phyloP scores from a whole-genome alignment of 768 basidiomycete genomes.

The Hygrocybe coccinea region DNA sequence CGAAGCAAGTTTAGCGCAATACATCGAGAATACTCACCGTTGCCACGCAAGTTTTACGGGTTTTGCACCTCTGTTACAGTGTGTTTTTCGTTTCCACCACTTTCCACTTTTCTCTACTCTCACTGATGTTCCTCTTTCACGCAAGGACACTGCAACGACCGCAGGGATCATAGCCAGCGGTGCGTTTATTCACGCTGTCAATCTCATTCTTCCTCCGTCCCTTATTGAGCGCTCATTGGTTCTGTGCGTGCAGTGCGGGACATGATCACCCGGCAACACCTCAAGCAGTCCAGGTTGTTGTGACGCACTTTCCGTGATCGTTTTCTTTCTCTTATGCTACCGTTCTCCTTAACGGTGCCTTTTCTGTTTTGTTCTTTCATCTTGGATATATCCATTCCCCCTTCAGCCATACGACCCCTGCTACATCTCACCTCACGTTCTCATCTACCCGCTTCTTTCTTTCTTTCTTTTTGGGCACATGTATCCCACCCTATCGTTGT shows the following conservation, averaged over 20 bases:
- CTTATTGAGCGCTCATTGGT: not conserved
- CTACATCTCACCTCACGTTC: no score
- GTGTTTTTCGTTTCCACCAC: no score
- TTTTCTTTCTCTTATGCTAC: no score
- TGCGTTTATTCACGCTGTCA: slow-evolving; percentile 29
- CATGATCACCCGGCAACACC: slow-evolving; percentile 76
- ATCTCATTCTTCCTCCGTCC: not conserved
- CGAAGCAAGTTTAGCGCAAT: slow-evolving; percentile 70
- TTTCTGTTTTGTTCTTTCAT: no score
- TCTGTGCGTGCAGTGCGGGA: slow-evolving; percentile 52
- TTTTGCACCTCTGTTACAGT: slow-evolving; percentile 76
- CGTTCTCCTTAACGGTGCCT: no score
- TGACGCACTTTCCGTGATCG: slow-evolving; percentile 25
- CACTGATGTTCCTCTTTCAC: not conserved
- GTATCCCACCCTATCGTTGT: no score
- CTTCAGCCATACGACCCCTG: no score
- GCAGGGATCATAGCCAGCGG: slow-evolving; percentile 74
- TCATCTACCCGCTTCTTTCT: no score
- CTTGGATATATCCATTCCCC: no score
- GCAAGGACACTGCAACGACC: slow-evolving; percentile 63
- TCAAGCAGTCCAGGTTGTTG: slow-evolving; percentile 67
- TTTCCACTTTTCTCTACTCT: no score
- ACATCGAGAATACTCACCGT: slow-evolving; percentile 69
- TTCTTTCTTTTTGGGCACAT: no score
- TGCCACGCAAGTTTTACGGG: slow-evolving; percentile 70